These are phyloP conservation scores for Gnomoniopsis smithogilvyi DNA, from an alignment of 2,329 filamentous ascomycete species.

Conservation along the genomic window DNA sequence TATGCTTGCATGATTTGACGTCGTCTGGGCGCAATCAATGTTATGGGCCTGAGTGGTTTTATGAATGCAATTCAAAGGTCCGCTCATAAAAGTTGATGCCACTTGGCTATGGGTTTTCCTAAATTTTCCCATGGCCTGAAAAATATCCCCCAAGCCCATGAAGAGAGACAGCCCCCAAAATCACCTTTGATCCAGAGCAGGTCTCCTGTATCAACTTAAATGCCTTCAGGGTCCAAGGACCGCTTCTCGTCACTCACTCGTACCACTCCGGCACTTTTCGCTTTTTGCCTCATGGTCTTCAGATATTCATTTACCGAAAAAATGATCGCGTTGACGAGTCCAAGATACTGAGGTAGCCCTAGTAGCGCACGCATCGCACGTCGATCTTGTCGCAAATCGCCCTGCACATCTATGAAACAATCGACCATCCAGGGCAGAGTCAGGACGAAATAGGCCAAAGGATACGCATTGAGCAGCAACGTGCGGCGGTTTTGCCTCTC, in stretches of 20 bases:
- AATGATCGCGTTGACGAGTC: conserved; percentile 6
- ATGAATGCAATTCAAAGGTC: no score
- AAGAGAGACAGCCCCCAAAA: no score
- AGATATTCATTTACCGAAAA: conserved; percentile 1
- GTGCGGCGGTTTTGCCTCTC: conserved; percentile 3
- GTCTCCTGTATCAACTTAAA: neutral
- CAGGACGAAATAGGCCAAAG: conserved; percentile 1
- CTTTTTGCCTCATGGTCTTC: neutral
- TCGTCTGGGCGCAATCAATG: no score
- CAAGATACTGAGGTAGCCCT: conserved; percentile 5
- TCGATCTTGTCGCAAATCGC: neutral
- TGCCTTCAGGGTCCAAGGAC: neutral
- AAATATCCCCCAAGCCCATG: no score
- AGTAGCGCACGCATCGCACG: neutral
- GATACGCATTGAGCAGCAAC: conserved; percentile 7
- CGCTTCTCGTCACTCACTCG: neutral
- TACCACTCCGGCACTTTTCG: neutral
- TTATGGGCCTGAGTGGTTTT: no score
- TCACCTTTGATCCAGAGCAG: no score
- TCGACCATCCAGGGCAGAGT: conserved; percentile 5
- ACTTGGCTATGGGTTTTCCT: no score
- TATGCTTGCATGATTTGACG: no score
- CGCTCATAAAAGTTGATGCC: no score
- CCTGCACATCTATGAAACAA: conserved; percentile 2
- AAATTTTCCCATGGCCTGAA: no score